Evolutionary conservation across 164 flowering plant genomes (phyloP).

Genomic region (Malania oleifera): DNA sequence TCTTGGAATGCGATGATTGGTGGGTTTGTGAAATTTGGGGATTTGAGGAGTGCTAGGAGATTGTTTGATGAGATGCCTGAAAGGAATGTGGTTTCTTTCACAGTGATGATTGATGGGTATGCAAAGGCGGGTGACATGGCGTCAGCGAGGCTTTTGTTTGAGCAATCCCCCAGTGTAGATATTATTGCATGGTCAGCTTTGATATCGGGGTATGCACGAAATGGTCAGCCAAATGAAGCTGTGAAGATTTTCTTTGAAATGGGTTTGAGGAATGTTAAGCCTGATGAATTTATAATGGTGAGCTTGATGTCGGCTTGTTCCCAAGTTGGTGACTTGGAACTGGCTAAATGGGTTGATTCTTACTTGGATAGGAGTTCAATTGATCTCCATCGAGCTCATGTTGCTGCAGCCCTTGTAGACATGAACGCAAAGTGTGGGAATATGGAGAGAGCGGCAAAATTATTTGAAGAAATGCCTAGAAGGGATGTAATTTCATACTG

Average conservation of each 20-base stretch:
- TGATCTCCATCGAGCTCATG: constrained; percentile 33
- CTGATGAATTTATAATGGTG: constrained; percentile 50
- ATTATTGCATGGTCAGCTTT: constrained; percentile 55
- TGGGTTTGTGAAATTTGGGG: constrained; percentile 43
- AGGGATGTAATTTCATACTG: constrained; percentile 48
- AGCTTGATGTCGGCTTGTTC: constrained; percentile 72
- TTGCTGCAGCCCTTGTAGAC: constrained; percentile 50
- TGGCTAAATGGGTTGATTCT: constrained; percentile 48
- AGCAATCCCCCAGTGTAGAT: constrained; percentile 36
- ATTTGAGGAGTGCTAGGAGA: constrained; percentile 37
- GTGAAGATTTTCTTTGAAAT: constrained; percentile 39
- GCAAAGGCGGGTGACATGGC: constrained; percentile 64
- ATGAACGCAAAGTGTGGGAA: constrained; percentile 78
- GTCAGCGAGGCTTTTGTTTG: constrained; percentile 48
- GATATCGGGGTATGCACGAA: constrained; percentile 67
- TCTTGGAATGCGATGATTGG: constrained; percentile 58
- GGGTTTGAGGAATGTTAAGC: constrained; percentile 27
- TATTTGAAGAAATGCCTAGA: constrained; percentile 42
- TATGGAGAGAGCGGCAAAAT: constrained; percentile 39
- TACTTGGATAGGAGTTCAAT: constrained; percentile 24
- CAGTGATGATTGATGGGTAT: constrained; percentile 63
- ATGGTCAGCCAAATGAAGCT: constrained; percentile 54
- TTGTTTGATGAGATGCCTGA: constrained; percentile 55
- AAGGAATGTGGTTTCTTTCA: constrained; percentile 43
- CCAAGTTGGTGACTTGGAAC: constrained; percentile 36